Evolutionary conservation across 148 eudicot genomes (phyloP), one percentile per base, ranked within the genome.

Genomic region (Camellia lanceoleosa): DNA sequence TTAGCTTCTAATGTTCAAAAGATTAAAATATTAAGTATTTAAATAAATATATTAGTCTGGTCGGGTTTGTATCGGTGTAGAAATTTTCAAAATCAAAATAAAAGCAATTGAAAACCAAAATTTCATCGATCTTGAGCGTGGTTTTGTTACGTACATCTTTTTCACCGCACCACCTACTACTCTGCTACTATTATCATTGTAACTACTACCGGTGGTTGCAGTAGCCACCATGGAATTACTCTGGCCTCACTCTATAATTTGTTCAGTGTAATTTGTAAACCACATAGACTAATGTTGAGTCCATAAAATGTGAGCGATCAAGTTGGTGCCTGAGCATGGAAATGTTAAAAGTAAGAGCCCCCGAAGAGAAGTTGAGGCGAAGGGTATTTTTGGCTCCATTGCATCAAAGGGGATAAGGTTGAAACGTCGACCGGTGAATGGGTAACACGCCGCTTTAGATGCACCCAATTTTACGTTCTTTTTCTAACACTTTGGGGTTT

Each of bases 351-450:
- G 82, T 87, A 52, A 90, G 98, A 86, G 93, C 86, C 71, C 91
- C 94, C 5, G 98, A 92, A 86, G 97, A 92, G 73, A 93, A 90
- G 81, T 83, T 96, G 88, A 96, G 85, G 86, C 93, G 80, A 91
- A 86, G 86, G 93, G 91, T 61, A 83, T 84, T 64, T 91, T 89
- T 52, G 83, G 85, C 84, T 88, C 90, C 52, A 84, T 79, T 51
- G 82, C 86, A 49, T 70, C 88, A 76, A 91, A 84, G 71, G 60
- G 46, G 85, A 82, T 23, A 72, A 43, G 54, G 78, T 73, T 77
- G 67, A 87, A 84, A 78, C 83, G 85, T 64, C 78, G 41, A 10
- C 87, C 68, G 47, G 64, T 86, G 77, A 87, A 92, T 74, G 88
- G 98, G 99, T 96, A 86, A 55, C 14, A n/a, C 46, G 77, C 69